Evolutionary conservation across 164 flowering plant genomes (phyloP).

Genomic region (Umbilicus rupestris): DNA sequence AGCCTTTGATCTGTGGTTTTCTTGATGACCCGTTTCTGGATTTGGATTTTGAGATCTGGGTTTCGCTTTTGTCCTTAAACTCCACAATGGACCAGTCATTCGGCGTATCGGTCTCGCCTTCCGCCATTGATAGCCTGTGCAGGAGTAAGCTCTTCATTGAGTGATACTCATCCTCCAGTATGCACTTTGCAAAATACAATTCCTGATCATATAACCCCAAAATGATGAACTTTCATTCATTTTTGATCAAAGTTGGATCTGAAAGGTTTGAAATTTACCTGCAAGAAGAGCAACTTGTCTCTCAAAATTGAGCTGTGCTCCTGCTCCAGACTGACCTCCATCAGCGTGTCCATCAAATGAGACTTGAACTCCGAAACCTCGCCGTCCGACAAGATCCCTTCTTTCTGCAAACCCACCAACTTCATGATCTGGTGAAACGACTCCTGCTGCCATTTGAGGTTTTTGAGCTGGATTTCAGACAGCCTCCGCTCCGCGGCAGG

Average conservation of each 20-base stretch:
- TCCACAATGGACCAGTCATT: conserved; percentile 86
- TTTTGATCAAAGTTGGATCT: not conserved
- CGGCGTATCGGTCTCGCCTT: conserved; percentile 60
- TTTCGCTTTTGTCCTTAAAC: conserved; percentile 47
- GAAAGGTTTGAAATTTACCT: conserved; percentile 31
- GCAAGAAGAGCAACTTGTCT: conserved; percentile 81
- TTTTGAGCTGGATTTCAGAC: conserved; percentile 68
- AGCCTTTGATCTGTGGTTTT: conserved; percentile 53
- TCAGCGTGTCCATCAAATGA: conserved; percentile 63
- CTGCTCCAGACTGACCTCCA: conserved; percentile 44
- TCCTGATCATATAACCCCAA: conserved; percentile 31
- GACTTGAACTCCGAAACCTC: conserved; percentile 60
- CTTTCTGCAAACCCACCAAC: conserved; percentile 68
- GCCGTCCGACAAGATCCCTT: conserved; percentile 56
- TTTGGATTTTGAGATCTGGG: conserved; percentile 27
- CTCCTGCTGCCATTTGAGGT: conserved; percentile 97
- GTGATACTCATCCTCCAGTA: conserved; percentile 77
- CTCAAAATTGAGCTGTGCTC: conserved; percentile 58
- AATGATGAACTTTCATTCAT: not conserved
- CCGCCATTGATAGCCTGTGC: conserved; percentile 83
- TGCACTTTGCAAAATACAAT: conserved; percentile 75
- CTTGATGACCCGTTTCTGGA: conserved; percentile 34
- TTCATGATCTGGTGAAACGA: conserved; percentile 80
- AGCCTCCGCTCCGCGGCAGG: conserved; percentile 57
- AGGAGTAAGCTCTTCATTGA: conserved; percentile 77